Base-by-base conservation (phyloP, 2,329 filamentous ascomycete species). In the Paecilomyces variotii region DNA sequence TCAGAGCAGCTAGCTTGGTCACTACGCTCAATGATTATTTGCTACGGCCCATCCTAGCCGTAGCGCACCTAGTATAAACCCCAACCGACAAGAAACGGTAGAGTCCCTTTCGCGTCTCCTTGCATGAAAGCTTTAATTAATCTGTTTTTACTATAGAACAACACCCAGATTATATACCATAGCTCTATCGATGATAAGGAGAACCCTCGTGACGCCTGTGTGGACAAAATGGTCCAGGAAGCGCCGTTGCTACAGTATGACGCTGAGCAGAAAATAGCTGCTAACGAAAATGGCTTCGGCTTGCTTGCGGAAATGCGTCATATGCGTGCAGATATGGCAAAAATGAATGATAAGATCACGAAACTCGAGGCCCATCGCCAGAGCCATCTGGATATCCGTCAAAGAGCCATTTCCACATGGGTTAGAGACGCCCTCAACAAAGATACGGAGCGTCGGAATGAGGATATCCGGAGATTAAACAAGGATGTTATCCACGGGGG, bases 341-440 rank as follows among this genome's bases (percentile, higher is more conserved):
- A n/a, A n/a, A 39, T 39, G 34, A 39, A 39, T n/a, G 12, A 39
- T n/a, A 39, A 39, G 34, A 39, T 39, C 34, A n/a, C 5, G 34
- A n/a, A 14, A 54, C 26, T 54, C 25, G 53, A 60, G 53, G 24
- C 53, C 1, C 58, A 57, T 57, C 56, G 56, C 53, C 58, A 60
- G 39, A 57, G 55, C 55, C 53, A 60, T 57, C 56, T 57, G 24
- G 56, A 60, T 57, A 14, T 60, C 53, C 45, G 56, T 11, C 56
- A 60, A 56, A 57, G 56, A 32, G 53, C 56, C 11, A 50, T 57
- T 54, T 57, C 58, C 7, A 53, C 30, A 52, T 56, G 56, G 56
- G 58, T 45, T 3, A 52, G 53, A 55, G 56, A 60, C 57, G 56
- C 58, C 12, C 30, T 60, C 12, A 9, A 53, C 4, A 60, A 57